Evolutionary conservation across 805 yeast species (phyloP), one percentile per base, ranked within the genome.

Genomic region (Allodekkera sacchari): DNA sequence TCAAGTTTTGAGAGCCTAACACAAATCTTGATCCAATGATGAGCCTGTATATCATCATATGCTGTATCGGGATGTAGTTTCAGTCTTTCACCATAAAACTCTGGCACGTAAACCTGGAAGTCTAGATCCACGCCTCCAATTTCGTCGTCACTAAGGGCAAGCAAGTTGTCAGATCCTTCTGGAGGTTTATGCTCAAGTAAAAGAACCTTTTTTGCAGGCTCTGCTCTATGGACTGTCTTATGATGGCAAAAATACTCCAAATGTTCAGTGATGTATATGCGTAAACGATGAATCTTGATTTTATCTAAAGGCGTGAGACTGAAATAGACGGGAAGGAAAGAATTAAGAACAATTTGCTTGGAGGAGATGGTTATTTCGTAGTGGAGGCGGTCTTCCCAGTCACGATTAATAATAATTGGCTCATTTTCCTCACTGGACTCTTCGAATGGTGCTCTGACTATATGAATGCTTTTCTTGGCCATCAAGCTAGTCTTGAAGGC

Each of bases 1-100:
- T 81, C 77, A n/a, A 66, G 50, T 42, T 70, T 73, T 5, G 95
- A 83, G 24, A 92, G 63, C 31, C 97, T 62, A 32, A 92, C 59
- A 41, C 94, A 81, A 11, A 92, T 70, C 57, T 92, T 92, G 47
- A 92, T 77, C 96, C 98, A 92, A 58, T 92, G 99, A 47, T 83
- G 89, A 6, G 92, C 70, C 57, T 85, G 88, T 39, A 92, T 85
- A 44, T 76, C 77, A 16, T 70, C 73, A 44, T 69, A 79, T 3
- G 83, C 74, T 0, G 96, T 83, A 55, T 92, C 94, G 2, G 97
- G 95, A 47, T 85, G 95, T 18, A 81, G 56, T 36, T 61, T 65
- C 33, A 65, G 68, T 28, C 69, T 68, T 16, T 69, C 71, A 32
- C 69, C 69, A 36, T 84, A 63, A 31, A 61, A 61, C 39, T 75